Base-by-base conservation (phyloP, 306 rosid species). In the Gynostemma pentaphyllum region DNA sequence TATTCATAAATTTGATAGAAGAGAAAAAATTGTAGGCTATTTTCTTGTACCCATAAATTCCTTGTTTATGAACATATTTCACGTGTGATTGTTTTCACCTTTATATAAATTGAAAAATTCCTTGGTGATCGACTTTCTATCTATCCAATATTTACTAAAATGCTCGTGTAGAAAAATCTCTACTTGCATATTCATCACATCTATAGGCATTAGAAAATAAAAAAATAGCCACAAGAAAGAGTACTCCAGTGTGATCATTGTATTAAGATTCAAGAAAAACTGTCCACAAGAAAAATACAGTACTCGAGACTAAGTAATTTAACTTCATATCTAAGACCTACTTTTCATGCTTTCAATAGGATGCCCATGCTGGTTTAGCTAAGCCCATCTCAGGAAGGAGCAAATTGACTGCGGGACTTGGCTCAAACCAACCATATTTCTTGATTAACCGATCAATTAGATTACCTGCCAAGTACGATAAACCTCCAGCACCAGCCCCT, bases 391-490 rank as follows among this genome's bases (percentile, higher is more conserved):
- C 62, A 30, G 83, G 75, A 70, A 68, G 68, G 22, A 64, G 21
- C 53, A 72, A 44, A 6, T 61, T 5, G 16, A 69, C 14, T 22
- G 52, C 62, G 32, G 76, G 34, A 56, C 41, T 24, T n/a, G 81
- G 46, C 27, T 79, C 61, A 54, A 83, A 83, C 83, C 76, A 85
- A 41, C 88, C 88, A 67, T 85, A 72, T 39, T 75, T 72, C 28
- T 81, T 55, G 1, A 81, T 0, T 21, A 87, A 68, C 46, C 66
- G 76, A 47, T 68, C 68, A 22, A 85, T 54, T 39, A 85, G 7
- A 5, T 68, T 63, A 27, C 97, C 91, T 15, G 84, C 95, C 1
- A 82, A 23, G 73, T 80, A 90, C 47, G 87, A 75, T 57, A 82
- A 66, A 1, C 83, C 69, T 0, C 89, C 80, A n/a, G 83, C 89